Percentiles rank a stretch among this genome's conserved stretches.
Evolutionary conservation across 805 yeast species (phyloP).

Genomic region (Limtongia smithiae): DNA sequence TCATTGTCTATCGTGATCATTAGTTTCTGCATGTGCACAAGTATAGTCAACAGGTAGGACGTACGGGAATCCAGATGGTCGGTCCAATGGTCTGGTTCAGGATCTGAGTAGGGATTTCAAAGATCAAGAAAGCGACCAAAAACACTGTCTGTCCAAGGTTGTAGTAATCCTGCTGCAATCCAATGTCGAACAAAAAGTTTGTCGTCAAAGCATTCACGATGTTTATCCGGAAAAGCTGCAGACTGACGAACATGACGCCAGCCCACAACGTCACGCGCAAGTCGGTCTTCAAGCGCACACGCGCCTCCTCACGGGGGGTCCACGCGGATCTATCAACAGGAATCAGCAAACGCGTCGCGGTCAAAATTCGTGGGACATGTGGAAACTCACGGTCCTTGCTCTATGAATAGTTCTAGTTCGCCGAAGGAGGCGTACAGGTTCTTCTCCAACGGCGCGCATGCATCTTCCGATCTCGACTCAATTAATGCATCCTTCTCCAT

Average conservation of each 20-base stretch:
- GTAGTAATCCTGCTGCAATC: conserved; percentile 53
- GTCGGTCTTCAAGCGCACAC: conserved; percentile 51
- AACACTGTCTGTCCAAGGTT: conserved; percentile 57
- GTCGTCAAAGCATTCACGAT: conserved; percentile 58
- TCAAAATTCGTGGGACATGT: background rate
- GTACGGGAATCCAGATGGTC: conserved; percentile 61
- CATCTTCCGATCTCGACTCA: background rate
- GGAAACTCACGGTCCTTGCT: conserved; percentile 19
- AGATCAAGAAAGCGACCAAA: conserved; percentile 46
- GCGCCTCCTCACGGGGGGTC: conserved; percentile 51
- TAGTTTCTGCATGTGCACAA: background rate
- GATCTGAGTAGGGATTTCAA: conserved; percentile 67
- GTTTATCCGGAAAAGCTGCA: conserved; percentile 59
- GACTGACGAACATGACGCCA: conserved; percentile 56
- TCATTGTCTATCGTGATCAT: conserved; percentile 38
- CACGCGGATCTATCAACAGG: conserved; percentile 39
- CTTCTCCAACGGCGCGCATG: conserved; percentile 1
- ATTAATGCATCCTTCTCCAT: conserved; percentile 1
- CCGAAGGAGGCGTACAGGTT: conserved; percentile 13
- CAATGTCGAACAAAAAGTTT: conserved; percentile 50
- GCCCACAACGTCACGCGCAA: conserved; percentile 56
- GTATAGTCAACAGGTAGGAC: conserved; percentile 29
- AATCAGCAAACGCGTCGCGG: background rate
- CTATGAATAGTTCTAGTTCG: conserved; percentile 14
- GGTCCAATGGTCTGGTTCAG: conserved; percentile 62